Conservation (phyloP, 805 yeast species). For the Lipomyces orientalis region DNA sequence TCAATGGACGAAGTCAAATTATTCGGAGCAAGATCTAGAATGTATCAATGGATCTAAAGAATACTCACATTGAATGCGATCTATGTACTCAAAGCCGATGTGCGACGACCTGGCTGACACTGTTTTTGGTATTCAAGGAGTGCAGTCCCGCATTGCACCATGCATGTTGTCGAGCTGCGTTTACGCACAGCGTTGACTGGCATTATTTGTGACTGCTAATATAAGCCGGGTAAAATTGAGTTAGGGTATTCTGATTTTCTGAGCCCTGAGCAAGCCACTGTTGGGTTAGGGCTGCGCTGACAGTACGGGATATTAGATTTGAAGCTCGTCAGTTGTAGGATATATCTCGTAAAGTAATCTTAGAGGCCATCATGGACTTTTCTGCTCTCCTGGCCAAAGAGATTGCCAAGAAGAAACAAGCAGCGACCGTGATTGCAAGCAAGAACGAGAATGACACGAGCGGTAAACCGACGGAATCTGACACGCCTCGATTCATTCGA, state of each 20-base stretch:
- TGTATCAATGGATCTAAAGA: background rate
- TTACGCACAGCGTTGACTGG: too few species aligned
- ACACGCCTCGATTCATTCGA: constrained; percentile 26
- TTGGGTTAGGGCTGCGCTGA: too few species aligned
- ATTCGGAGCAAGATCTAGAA: background rate
- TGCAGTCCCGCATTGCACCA: too few species aligned
- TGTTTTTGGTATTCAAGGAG: too few species aligned
- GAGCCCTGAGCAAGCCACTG: too few species aligned
- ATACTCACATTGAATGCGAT: background rate
- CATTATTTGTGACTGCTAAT: too few species aligned
- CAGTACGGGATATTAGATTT: too few species aligned
- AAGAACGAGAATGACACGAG: constrained; percentile 8
- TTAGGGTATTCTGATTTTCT: too few species aligned
- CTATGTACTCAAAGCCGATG: constrained; percentile 4
- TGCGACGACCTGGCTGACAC: too few species aligned
- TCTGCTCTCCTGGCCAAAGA: constrained; percentile 54
- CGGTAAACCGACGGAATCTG: constrained; percentile 15
- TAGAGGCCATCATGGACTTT: constrained; percentile 55
- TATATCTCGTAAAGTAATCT: background rate
- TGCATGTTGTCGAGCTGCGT: too few species aligned
- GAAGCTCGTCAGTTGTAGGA: background rate
- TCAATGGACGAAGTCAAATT: background rate
- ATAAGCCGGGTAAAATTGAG: too few species aligned
- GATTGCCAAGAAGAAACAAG: constrained; percentile 53
- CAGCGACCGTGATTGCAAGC: constrained; percentile 30